Evolutionary conservation across 495 filamentous ascomycete species (phyloP).

Genomic region (Penicillium antarcticum): DNA sequence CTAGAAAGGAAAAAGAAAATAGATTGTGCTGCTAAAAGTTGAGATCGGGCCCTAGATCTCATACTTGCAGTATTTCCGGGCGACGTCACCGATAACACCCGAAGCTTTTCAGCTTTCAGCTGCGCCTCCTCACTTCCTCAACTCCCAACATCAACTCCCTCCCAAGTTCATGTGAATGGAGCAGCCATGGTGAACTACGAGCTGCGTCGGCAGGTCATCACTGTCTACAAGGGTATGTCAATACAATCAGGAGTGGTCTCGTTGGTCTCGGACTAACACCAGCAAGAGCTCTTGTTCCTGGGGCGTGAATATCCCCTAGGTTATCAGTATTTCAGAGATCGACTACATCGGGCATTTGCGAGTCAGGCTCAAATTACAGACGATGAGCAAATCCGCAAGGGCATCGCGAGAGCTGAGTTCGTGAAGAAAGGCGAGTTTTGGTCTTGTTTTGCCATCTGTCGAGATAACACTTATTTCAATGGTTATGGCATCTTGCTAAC

Average conservation of each 20-base stretch:
- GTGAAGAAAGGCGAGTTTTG: conserved; percentile 75
- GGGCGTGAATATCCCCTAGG: conserved; percentile 87
- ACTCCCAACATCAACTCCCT: background rate
- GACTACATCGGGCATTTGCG: conserved; percentile 82
- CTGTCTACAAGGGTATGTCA: conserved; percentile 79
- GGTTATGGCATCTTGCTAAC: conserved; percentile 1
- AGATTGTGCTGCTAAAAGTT: background rate
- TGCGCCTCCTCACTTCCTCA: background rate
- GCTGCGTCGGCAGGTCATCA: conserved; percentile 77
- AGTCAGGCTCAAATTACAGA: conserved; percentile 66
- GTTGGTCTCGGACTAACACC: background rate
- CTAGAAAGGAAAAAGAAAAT: background rate
- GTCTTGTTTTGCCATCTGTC: background rate
- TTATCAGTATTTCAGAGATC: conserved; percentile 74
- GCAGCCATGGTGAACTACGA: conserved; percentile 46
- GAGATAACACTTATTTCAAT: background rate
- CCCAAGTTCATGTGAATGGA: background rate
- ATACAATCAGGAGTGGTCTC: background rate
- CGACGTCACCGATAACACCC: conserved; percentile 16
- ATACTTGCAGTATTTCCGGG: background rate
- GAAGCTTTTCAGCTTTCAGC: background rate
- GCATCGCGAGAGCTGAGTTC: conserved; percentile 75
- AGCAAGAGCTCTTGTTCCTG: conserved; percentile 73
- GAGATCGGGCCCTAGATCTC: too few species aligned
- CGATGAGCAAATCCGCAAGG: conserved; percentile 69